Percentiles rank a stretch among this genome's conserved stretches.
phyloP scores from a whole-genome alignment of 1,139 yeast species.

The Arxiozyma telluris region DNA sequence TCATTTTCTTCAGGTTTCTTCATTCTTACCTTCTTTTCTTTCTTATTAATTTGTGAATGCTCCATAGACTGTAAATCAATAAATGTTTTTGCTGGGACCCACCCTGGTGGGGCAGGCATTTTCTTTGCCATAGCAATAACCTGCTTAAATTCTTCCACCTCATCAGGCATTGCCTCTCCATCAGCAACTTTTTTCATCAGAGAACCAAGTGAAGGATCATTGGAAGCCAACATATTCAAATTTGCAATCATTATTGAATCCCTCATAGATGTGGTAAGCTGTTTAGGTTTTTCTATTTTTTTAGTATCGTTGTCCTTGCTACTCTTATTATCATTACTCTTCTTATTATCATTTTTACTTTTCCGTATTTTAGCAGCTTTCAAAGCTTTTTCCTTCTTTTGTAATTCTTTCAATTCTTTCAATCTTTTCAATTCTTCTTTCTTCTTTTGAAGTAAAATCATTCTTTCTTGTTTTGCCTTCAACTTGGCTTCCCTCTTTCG shows the following conservation, averaged over 20 bases:
- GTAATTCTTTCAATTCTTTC: slow-evolving; percentile 3
- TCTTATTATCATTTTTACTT: slow-evolving; percentile 28
- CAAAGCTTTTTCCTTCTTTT: slow-evolving; percentile 1
- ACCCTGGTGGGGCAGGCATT: slow-evolving; percentile 51
- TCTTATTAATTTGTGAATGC: slow-evolving; percentile 1
- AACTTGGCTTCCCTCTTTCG: slow-evolving; percentile 18
- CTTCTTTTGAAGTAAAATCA: slow-evolving; percentile 16
- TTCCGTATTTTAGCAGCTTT: slow-evolving; percentile 9
- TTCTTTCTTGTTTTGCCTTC: slow-evolving; percentile 15
- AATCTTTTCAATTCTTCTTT: slow-evolving; percentile 15
- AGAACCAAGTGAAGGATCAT: slow-evolving; percentile 54
- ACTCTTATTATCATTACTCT: neutral
- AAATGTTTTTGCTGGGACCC: slow-evolving; percentile 11
- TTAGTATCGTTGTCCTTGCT: neutral
- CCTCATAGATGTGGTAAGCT: slow-evolving; percentile 33
- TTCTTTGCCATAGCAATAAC: slow-evolving; percentile 67
- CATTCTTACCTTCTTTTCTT: neutral
- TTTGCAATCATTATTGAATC: slow-evolving; percentile 76
- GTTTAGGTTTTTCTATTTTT: neutral
- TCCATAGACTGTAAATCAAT: neutral
- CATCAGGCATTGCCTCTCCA: slow-evolving; percentile 63
- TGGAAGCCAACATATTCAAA: slow-evolving; percentile 70
- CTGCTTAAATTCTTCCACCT: slow-evolving; percentile 69
- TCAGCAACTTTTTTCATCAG: slow-evolving; percentile 80
- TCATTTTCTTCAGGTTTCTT: neutral